phyloP scores from a whole-genome alignment of 2,329 filamentous ascomycete species.

The Aspergillus japonicus region DNA sequence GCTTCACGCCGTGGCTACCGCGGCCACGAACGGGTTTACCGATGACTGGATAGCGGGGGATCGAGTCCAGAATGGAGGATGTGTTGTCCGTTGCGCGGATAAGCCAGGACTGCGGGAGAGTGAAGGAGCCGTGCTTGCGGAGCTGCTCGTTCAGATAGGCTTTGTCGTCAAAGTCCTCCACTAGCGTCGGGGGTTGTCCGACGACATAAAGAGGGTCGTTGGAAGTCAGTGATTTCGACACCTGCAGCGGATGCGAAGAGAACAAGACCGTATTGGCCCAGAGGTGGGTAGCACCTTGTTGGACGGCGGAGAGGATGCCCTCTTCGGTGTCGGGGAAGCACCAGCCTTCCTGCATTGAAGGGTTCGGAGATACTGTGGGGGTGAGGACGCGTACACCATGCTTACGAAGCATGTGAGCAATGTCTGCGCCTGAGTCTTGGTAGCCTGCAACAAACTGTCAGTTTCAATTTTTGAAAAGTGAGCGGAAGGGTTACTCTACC shows the following conservation, averaged over 20 bases:
- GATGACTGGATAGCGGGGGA: constrained; percentile 43
- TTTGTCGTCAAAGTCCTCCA: constrained; percentile 55
- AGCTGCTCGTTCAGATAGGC: constrained; percentile 48
- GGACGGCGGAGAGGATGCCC: constrained; percentile 43
- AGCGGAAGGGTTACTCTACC: constrained; percentile 26
- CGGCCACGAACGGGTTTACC: constrained; percentile 52
- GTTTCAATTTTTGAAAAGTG: background rate
- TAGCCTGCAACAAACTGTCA: constrained; percentile 38
- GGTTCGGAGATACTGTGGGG: constrained; percentile 29
- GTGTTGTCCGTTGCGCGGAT: constrained; percentile 22
- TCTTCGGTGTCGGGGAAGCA: constrained; percentile 47
- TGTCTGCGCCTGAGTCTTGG: constrained; percentile 51
- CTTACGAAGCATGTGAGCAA: constrained; percentile 43
- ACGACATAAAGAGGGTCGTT: constrained; percentile 41
- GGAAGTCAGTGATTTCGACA: constrained; percentile 33
- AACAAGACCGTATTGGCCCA: constrained; percentile 56
- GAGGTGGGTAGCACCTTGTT: constrained; percentile 45
- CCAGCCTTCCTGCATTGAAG: constrained; percentile 37
- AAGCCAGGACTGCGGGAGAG: constrained; percentile 42
- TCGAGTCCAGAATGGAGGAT: constrained; percentile 1
- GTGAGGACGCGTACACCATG: constrained; percentile 36
- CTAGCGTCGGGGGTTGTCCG: constrained; percentile 49
- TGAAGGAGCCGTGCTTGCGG: constrained; percentile 37
- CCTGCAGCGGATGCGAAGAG: constrained; percentile 49
- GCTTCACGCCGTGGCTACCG: constrained; percentile 52